Evolutionary conservation across 345 rosid species (phyloP), one percentile per base, ranked within the genome.

Genomic region (Combretum micranthum): DNA sequence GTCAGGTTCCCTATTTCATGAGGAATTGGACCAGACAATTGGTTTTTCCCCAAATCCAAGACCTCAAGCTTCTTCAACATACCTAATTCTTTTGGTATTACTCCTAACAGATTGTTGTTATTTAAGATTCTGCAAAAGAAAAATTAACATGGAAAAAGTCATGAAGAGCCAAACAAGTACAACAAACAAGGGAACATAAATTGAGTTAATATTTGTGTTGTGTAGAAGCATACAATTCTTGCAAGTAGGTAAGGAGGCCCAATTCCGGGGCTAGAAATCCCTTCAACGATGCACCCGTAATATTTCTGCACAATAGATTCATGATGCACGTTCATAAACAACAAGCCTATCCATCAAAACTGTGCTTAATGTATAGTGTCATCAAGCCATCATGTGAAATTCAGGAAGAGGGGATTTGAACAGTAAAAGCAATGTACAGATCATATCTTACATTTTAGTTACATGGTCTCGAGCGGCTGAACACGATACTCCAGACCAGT

Each of bases 31-130:
- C 99, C 99, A 17, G 78, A 77, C 12, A 93, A 54, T 61, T 73
- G 85, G 77, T 93, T 93, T 70, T 56, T 78, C 70, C 99, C 97
- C 80, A 93, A 85, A 76, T 93, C 97, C 87, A 93, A 80, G 62
- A 72, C 72, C 78, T 67, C 66, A 49, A 94, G 90, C 64, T 67
- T 65, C 71, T 84, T 82, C 85, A 90, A 70, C 80, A 71, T 69
- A 44, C 97, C 96, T 16, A 94, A 50, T 59, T 94, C 99, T 77
- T 81, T 90, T 4, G 99, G 99, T 52, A 94, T 87, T 25, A 72
- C 75, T 57, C 97, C 96, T 4, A 80, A 64, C 68, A 94, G 75
- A 47, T 66, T 64, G 79, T 90, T 94, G 49, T 80, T 82, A 19
- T 72, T 90, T 64, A 94, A 61, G 70, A 79, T 69, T 72, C 97